These are phyloP conservation scores for Phytophthora pistaciae DNA, from an alignment of 352 stramenopile species.

Conservation along the genomic window DNA sequence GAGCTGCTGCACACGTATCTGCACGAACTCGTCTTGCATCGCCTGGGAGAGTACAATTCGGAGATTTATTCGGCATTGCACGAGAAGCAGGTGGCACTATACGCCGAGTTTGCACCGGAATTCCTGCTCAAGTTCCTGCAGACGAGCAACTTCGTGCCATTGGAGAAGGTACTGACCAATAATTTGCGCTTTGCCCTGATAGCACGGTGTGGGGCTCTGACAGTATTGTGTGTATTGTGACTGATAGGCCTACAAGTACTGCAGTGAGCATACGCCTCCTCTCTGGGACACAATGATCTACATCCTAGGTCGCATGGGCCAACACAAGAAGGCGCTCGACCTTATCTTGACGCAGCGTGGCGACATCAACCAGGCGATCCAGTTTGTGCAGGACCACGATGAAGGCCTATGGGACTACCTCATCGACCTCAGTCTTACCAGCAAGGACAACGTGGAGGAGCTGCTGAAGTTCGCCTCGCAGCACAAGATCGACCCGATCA, in stretches of 20 bases:
- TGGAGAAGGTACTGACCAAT: constrained; percentile 69
- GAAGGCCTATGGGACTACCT: constrained; percentile 85
- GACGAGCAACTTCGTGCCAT: constrained; percentile 82
- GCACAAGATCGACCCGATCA: constrained; percentile 89
- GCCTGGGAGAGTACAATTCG: constrained; percentile 79
- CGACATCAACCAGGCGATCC: constrained; percentile 86
- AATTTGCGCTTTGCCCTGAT: neutral
- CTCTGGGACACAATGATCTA: constrained; percentile 91
- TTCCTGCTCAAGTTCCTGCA: constrained; percentile 84
- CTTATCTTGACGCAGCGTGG: constrained; percentile 84
- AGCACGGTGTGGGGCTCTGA: neutral
- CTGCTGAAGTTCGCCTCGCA: constrained; percentile 76
- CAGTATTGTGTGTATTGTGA: constrained; percentile 7
- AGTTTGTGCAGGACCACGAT: constrained; percentile 86
- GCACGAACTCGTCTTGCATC: constrained; percentile 79
- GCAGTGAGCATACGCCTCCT: constrained; percentile 71
- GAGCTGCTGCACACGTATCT: constrained; percentile 81
- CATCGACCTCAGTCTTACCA: constrained; percentile 83
- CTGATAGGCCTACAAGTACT: constrained; percentile 80
- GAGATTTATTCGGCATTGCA: constrained; percentile 80
- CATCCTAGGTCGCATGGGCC: constrained; percentile 85
- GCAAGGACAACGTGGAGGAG: constrained; percentile 78
- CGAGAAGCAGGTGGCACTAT: constrained; percentile 79
- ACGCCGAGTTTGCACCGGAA: constrained; percentile 69
- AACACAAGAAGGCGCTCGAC: constrained; percentile 88